A percentile compares a stretch with the other conserved stretches of the same genome.
phyloP scores from a whole-genome alignment of 768 basidiomycete genomes.

The Lactifluus hygrophoroides region DNA sequence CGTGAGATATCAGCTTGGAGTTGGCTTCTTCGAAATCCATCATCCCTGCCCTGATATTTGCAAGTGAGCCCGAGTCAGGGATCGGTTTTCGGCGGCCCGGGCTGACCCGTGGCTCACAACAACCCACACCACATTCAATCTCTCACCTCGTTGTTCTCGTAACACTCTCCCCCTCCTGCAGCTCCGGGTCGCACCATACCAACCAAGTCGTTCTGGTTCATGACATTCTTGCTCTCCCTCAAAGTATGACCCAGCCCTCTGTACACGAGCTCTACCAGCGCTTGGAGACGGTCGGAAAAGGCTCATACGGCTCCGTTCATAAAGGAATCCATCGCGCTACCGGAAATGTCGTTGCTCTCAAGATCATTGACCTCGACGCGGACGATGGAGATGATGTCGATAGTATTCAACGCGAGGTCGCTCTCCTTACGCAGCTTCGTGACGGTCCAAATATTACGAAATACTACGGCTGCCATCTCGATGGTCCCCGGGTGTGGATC shows the following conservation, averaged over 20 bases:
- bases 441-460: constrained; percentile 88
- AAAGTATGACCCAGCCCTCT: constrained; percentile 40
- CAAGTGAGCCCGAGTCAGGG: too few relatives aligned
- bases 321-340: constrained; percentile 79
- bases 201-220: not conserved
- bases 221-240: not conserved
- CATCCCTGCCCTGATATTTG: too few relatives aligned
- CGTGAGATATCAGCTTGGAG: constrained; percentile 45
- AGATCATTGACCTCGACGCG: constrained; percentile 97
- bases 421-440: constrained; percentile 80
- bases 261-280: constrained; percentile 78
- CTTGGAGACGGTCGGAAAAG: constrained; percentile 90
- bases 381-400: constrained; percentile 86
- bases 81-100: not conserved
- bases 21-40: constrained; percentile 55
- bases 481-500: constrained; percentile 96
- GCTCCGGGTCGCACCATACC: not conserved
- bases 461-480: constrained; percentile 94
- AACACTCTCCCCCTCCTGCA: not conserved
- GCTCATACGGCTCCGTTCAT: constrained; percentile 94
- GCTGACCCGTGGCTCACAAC: too few relatives aligned
- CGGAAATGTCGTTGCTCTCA: constrained; percentile 88
- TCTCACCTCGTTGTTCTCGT: not conserved
- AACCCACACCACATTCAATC: not conserved
- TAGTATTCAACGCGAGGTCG: constrained; percentile 94